Evolutionary conservation across 495 filamentous ascomycete genomes (phyloP).

Genomic region (Gamarada debralockiae): DNA sequence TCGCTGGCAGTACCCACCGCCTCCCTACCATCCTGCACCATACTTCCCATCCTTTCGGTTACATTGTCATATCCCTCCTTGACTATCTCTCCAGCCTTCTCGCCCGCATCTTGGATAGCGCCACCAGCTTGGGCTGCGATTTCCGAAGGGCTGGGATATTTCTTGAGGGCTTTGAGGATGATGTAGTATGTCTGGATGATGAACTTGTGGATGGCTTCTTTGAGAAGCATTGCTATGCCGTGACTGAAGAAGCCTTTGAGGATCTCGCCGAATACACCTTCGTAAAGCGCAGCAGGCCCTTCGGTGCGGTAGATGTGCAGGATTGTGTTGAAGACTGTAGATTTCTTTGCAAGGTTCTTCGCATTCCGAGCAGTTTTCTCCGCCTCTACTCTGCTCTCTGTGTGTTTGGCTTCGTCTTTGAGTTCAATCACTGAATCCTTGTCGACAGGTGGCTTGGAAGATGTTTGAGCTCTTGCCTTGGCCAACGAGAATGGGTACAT

Average conservation of each 20-base stretch:
- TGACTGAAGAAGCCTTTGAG: constrained; percentile 84
- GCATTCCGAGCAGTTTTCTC: constrained; percentile 14
- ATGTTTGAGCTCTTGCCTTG: constrained; percentile 68
- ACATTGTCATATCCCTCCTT: constrained; percentile 7
- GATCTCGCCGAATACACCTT: constrained; percentile 72
- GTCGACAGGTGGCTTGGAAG: constrained; percentile 23
- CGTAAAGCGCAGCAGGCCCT: constrained; percentile 68
- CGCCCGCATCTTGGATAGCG: constrained; percentile 1
- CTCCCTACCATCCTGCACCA: constrained; percentile 13
- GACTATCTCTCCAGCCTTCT: constrained; percentile 2
- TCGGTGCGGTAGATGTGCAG: constrained; percentile 60
- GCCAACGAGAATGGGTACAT: constrained; percentile 88
- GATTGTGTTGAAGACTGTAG: constrained; percentile 61
- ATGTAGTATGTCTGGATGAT: constrained; percentile 47
- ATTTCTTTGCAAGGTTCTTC: constrained; percentile 23
- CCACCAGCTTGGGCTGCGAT: constrained; percentile 7
- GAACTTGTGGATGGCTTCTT: constrained; percentile 72
- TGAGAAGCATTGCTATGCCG: constrained; percentile 86
- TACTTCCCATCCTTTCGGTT: not conserved
- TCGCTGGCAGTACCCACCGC: constrained; percentile 3
- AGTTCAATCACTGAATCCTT: constrained; percentile 11
- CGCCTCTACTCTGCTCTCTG: constrained; percentile 16
- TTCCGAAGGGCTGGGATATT: constrained; percentile 16
- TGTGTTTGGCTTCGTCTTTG: constrained; percentile 4
- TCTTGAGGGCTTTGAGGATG: constrained; percentile 16